These are phyloP conservation scores for Paraurostyla sp. DNA, from an alignment of 73 alveolate genomes.

Conservation along the genomic window DNA sequence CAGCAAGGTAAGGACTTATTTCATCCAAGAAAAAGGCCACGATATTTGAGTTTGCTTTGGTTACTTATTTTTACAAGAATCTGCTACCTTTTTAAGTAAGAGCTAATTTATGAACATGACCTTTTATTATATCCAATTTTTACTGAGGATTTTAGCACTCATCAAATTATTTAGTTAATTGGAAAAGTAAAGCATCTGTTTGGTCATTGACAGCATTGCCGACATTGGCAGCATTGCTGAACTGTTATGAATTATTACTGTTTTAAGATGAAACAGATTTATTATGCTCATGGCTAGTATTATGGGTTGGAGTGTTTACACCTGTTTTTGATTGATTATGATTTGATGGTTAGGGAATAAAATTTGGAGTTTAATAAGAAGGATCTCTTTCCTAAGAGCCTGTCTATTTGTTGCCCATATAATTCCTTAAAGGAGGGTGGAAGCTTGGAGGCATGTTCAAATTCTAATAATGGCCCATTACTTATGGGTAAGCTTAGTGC, in stretches of 20 bases:
- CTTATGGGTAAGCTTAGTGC: not conserved
- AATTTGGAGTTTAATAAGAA: conserved; percentile 28
- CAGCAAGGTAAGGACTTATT: conserved; percentile 31
- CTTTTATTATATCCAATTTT: conserved; percentile 55
- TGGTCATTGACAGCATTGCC: conserved; percentile 6
- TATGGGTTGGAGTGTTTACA: conserved; percentile 53
- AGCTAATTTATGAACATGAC: conserved; percentile 54
- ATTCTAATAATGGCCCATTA: not conserved
- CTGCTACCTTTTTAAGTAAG: conserved; percentile 67
- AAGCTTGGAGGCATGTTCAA: not conserved
- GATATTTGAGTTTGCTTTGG: conserved; percentile 68
- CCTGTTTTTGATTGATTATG: not conserved
- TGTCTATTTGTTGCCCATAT: not conserved
- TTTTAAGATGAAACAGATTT: conserved; percentile 45
- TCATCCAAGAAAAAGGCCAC: conserved; percentile 65
- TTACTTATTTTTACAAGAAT: conserved; percentile 60
- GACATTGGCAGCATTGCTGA: not conserved
- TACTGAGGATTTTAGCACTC: conserved; percentile 53
- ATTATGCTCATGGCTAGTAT: not conserved
- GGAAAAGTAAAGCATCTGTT: not conserved
- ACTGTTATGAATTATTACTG: conserved; percentile 34
- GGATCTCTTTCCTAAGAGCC: conserved; percentile 39
- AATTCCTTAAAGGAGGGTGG: conserved; percentile 18
- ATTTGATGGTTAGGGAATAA: not conserved
- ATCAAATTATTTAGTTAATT: conserved; percentile 27